Evolutionary conservation across 768 basidiomycete genomes (phyloP).

Genomic region (Omphalotus guepiniiformis): DNA sequence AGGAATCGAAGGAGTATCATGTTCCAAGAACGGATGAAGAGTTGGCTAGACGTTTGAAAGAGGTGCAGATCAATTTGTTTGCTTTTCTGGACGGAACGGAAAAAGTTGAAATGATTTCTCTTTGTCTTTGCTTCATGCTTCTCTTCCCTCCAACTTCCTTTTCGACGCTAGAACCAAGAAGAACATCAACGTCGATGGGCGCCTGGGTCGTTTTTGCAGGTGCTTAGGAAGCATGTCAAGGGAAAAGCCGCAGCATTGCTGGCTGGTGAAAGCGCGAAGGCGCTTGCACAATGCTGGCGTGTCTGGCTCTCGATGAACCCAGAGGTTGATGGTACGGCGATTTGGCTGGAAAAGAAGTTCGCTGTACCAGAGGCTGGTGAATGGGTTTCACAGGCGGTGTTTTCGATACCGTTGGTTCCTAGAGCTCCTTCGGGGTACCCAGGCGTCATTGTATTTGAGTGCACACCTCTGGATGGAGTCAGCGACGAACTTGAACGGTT

Average conservation of each 20-base stretch:
- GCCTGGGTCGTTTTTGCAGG: constrained; percentile 60
- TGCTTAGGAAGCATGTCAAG: constrained; percentile 37
- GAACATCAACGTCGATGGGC: constrained; percentile 74
- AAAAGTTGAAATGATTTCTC: neutral
- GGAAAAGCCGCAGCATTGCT: too few relatives aligned
- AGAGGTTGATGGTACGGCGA: constrained; percentile 69
- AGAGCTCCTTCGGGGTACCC: constrained; percentile 38
- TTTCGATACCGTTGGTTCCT: constrained; percentile 49
- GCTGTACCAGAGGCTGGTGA: constrained; percentile 58
- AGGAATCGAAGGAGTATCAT: constrained; percentile 39
- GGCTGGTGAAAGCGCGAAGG: neutral
- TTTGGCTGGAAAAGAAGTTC: constrained; percentile 79
- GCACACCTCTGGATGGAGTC: constrained; percentile 59
- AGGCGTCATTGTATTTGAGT: constrained; percentile 73
- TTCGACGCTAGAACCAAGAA: constrained; percentile 57
- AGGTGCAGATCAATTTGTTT: constrained; percentile 41
- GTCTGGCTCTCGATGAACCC: constrained; percentile 76
- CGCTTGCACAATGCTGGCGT: constrained; percentile 41
- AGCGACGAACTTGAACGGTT: constrained; percentile 67
- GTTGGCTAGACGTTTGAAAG: constrained; percentile 59
- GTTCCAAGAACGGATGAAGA: constrained; percentile 58
- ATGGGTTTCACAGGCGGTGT: constrained; percentile 57
- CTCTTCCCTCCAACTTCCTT: neutral
- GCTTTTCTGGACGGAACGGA: too few relatives aligned
- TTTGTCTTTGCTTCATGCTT: neutral